Conservation (phyloP, 2,329 filamentous ascomycete genomes). For the Aspergillus costaricaensis region DNA sequence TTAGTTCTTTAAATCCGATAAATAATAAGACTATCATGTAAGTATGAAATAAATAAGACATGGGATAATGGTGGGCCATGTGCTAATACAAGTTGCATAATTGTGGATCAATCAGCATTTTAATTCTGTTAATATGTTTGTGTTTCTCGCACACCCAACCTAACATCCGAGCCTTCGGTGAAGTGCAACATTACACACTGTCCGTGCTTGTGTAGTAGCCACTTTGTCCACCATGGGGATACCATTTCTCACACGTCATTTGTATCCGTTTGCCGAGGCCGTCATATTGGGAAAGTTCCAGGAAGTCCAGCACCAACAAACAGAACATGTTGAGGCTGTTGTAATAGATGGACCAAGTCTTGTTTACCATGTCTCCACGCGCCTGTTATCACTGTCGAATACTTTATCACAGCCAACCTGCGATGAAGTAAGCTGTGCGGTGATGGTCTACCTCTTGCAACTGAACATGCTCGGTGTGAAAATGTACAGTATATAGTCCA, state of each 20-base stretch:
- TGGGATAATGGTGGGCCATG: too few species aligned
- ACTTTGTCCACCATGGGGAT: not conserved
- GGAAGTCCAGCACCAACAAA: conserved; percentile 9
- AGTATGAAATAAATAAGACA: too few species aligned
- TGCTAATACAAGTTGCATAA: too few species aligned
- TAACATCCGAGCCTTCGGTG: not conserved
- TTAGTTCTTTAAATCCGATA: too few species aligned
- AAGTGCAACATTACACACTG: not conserved
- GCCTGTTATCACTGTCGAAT: conserved; percentile 50
- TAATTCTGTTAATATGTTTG: too few species aligned
- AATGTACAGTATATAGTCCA: conserved; percentile 66
- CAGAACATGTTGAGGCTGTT: conserved; percentile 33
- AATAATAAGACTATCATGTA: too few species aligned
- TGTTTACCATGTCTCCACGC: conserved; percentile 70
- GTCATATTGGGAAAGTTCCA: conserved; percentile 22
- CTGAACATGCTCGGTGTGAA: conserved; percentile 58
- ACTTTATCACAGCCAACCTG: conserved; percentile 59
- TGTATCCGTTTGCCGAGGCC: conserved; percentile 33
- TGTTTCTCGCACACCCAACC: too few species aligned
- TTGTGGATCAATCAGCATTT: too few species aligned
- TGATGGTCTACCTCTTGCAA: conserved; percentile 63
- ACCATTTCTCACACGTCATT: conserved; percentile 17
- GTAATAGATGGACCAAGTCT: conserved; percentile 78
- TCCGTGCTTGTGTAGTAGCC: not conserved
- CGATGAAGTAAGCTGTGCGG: conserved; percentile 60